These are phyloP conservation scores for Bothriochloa decipiens DNA, from an alignment of 176 grass and related monocot species.

Conservation along the genomic window DNA sequence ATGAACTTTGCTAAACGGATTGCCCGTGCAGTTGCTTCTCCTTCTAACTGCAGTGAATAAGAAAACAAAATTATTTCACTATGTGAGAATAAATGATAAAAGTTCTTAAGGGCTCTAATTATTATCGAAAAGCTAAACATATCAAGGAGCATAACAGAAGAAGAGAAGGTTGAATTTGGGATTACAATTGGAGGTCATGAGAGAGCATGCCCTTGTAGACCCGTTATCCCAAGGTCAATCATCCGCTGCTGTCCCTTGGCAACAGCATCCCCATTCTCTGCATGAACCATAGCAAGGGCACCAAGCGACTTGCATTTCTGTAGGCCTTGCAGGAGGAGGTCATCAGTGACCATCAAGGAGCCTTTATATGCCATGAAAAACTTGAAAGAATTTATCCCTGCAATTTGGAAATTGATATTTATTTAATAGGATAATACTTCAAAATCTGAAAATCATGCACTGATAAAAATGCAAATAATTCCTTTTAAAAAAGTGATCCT, in stretches of 20 bases:
- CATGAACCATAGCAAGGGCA: constrained; percentile 95
- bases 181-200: constrained; percentile 94
- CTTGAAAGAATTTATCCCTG: constrained; percentile 99
- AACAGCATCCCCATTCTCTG: constrained; percentile 96
- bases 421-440: background rate
- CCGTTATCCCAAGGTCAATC: constrained; percentile 95
- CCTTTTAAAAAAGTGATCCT: background rate
- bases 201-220: constrained; percentile 96
- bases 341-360: constrained; percentile 85
- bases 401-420: constrained; percentile 2
- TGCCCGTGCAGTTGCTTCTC: constrained; percentile 88
- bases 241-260: constrained; percentile 87
- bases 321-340: constrained; percentile 87
- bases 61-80: constrained; percentile 14
- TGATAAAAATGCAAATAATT: background rate
- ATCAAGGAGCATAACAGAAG: constrained; percentile 4
- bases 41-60: constrained; percentile 74
- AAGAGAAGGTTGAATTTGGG: constrained; percentile 4
- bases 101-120: background rate
- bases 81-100: constrained; percentile 13
- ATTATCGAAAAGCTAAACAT: background rate
- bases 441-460: background rate
- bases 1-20: constrained; percentile 82
- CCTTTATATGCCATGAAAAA: constrained; percentile 99
- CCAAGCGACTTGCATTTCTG: constrained; percentile 94